Conservation (phyloP, 2,329 filamentous ascomycete species). For the Elsinoe fawcettii region DNA sequence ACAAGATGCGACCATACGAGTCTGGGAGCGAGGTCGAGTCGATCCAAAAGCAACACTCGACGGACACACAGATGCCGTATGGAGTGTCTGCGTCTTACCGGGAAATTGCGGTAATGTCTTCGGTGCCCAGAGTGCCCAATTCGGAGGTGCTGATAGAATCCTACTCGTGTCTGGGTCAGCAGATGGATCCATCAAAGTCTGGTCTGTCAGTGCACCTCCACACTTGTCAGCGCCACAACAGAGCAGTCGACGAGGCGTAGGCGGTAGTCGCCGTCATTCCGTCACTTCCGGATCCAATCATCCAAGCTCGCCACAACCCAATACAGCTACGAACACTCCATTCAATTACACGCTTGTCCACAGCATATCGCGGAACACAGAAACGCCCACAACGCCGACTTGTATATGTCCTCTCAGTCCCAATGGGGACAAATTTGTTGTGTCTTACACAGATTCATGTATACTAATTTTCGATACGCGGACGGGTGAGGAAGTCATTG, state of each 20-base stretch:
- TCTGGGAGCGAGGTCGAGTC: slow-evolving; percentile 91
- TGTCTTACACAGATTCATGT: slow-evolving; percentile 82
- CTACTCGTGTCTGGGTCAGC: slow-evolving; percentile 85
- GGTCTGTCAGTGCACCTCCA: slow-evolving; percentile 87
- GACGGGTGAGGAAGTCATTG: slow-evolving; percentile 81
- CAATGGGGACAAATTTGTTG: slow-evolving; percentile 81
- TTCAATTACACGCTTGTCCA: slow-evolving; percentile 87
- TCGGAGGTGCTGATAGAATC: slow-evolving; percentile 76
- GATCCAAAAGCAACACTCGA: slow-evolving; percentile 93
- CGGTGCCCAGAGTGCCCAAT: slow-evolving; percentile 55
- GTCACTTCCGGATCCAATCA: slow-evolving; percentile 93
- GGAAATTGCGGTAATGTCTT: slow-evolving; percentile 74
- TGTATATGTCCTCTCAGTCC: slow-evolving; percentile 84
- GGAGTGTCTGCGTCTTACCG: slow-evolving; percentile 88
- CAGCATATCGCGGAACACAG: slow-evolving; percentile 59
- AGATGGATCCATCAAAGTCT: slow-evolving; percentile 85
- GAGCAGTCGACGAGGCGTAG: slow-evolving; percentile 57
- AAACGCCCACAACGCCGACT: slow-evolving; percentile 60
- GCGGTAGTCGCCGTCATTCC: slow-evolving; percentile 77
- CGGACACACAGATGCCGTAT: slow-evolving; percentile 91
- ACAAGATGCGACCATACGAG: slow-evolving; percentile 83
- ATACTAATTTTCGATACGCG: slow-evolving; percentile 89
- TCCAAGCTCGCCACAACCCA: slow-evolving; percentile 82
- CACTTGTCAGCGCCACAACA: slow-evolving; percentile 75
- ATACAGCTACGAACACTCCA: slow-evolving; percentile 71